phyloP scores from a whole-genome alignment of 176 grass and related monocot species.

The Raddia distichophylla region DNA sequence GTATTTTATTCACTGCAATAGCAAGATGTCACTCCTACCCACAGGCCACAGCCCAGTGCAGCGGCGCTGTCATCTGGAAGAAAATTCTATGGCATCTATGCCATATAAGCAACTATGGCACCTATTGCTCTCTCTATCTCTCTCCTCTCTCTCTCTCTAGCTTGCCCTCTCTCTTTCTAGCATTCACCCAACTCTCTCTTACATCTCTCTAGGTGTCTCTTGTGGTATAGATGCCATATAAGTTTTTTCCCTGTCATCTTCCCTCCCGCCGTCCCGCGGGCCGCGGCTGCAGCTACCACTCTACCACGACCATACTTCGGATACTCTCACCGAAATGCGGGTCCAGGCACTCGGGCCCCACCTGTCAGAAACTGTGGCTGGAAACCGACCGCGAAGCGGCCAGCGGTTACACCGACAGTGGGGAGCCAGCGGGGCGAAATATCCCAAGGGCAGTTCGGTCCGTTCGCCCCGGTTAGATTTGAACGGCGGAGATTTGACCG shows the following conservation, averaged over 20 bases:
- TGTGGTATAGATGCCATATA: too few species aligned
- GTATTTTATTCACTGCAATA: too few species aligned
- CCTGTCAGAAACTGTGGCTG: background rate
- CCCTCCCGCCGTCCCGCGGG: background rate
- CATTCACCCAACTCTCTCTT: too few species aligned
- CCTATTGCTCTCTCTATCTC: too few species aligned
- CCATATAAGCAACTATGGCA: too few species aligned
- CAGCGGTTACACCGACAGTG: conserved; percentile 13
- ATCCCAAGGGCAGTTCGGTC: conserved; percentile 17
- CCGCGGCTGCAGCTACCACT: background rate
- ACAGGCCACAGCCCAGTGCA: too few species aligned
- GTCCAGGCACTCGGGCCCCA: rapidly evolving
- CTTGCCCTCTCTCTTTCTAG: too few species aligned
- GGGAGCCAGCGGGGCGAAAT: background rate
- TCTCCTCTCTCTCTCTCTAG: too few species aligned
- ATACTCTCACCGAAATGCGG: background rate
- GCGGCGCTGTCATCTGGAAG: background rate
- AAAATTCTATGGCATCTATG: too few species aligned
- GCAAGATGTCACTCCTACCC: too few species aligned
- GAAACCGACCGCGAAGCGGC: background rate
- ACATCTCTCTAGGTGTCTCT: too few species aligned
- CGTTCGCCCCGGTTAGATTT: background rate
- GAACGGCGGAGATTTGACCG: background rate
- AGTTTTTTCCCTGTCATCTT: too few species aligned
- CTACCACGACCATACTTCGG: background rate